Base-by-base conservation (phyloP, 2,329 filamentous ascomycete species). In the Stemphylium beticola region DNA sequence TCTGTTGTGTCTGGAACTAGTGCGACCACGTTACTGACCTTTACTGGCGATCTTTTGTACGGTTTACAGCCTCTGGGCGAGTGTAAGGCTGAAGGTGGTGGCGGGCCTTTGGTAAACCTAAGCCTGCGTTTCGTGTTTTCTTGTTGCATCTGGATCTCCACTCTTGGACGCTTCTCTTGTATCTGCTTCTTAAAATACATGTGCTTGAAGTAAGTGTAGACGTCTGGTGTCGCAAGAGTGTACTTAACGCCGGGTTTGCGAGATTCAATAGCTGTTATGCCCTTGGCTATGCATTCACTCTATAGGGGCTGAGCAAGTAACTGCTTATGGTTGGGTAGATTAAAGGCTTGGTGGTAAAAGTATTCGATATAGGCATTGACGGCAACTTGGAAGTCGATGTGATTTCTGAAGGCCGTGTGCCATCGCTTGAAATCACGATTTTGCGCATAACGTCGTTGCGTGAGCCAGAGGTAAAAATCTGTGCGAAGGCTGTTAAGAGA, bases 141-240 rank as follows among this genome's bases (percentile, higher is more conserved):
- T 32, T 59, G 61, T 22, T 45, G 20, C 4, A 38, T 22, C 2
- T 6, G 49, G 0, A 73, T 61, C 1, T 3, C 4, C 0, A 58
- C 29, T 4, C 39, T 52, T 1, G 69, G 66, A 0, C 36, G 3
- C 8, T 58, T 55, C 18, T 57, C 55, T 48, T 80, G 74, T 5
- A 91, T 76, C 2, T 82, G 75, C 2, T 78, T 68, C 0, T 79
- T 83, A 62, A 87, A 89, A 4, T 82, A 82, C 69, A 91, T 81
- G 17, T 87, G 75, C 3, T 79, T 77, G 59, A 95, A 95, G 49
- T 84, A 84, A 3, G 83, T 67, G 55, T 85, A 82, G 0, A 89
- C 83, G 51, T 88, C 90, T 0, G 87, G 84, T 0, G 91, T 93
- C 0, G 93, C 87, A 0, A 90, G 74, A 0, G 91, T 93, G 3